These are phyloP conservation scores for Blastocystis sp. DNA, from an alignment of 352 stramenopile genomes.

Conservation along the genomic window DNA sequence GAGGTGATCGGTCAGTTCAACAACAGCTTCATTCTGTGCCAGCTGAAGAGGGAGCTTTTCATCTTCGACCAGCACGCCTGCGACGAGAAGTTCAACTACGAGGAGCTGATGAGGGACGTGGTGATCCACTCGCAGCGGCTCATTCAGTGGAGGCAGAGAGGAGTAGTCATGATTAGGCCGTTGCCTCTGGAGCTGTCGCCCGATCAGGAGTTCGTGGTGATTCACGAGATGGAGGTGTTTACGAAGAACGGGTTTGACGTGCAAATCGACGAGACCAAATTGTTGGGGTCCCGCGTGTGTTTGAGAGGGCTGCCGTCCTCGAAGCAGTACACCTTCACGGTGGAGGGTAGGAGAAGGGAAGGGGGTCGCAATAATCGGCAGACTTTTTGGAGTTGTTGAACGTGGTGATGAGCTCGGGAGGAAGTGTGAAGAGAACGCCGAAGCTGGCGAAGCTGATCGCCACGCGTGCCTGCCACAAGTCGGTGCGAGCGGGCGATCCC, in stretches of 20 bases:
- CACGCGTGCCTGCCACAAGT: constrained; percentile 77
- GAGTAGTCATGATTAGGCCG: constrained; percentile 71
- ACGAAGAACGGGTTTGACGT: constrained; percentile 88
- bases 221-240: constrained; percentile 88
- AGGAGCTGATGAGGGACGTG: constrained; percentile 84
- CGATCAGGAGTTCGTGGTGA: constrained; percentile 86
- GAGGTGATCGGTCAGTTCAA: constrained; percentile 93
- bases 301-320: constrained; percentile 78
- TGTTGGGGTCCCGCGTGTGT: constrained; percentile 76
- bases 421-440: constrained; percentile 75
- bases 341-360: constrained; percentile 74
- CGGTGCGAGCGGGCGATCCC: constrained; percentile 79
- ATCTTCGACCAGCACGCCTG: constrained; percentile 96
- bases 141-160: constrained; percentile 74
- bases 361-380: constrained; percentile 65
- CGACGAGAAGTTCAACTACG: constrained; percentile 86
- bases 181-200: constrained; percentile 85
- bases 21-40: constrained; percentile 89
- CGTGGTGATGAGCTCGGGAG: constrained; percentile 76
- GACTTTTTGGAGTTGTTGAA: constrained; percentile 78
- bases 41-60: constrained; percentile 86
- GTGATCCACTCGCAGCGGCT: constrained; percentile 90
- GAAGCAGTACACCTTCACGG: constrained; percentile 78
- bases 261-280: constrained; percentile 75
- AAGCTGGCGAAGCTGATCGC: constrained; percentile 79